Conservation (phyloP, 1,139 yeast species). For the Candida labiduridarum region DNA sequence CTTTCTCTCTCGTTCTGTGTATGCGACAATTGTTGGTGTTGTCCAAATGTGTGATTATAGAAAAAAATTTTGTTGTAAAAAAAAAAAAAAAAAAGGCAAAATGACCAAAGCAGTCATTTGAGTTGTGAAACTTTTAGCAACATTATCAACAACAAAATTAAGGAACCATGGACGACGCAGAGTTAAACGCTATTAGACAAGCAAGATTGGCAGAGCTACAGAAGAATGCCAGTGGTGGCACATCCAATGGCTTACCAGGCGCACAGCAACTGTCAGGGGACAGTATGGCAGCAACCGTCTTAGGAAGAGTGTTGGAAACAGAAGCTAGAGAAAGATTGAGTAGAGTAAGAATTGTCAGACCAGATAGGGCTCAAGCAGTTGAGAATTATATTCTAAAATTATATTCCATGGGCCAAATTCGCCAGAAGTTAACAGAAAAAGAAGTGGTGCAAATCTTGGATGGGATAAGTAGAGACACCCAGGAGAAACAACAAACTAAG, state of each 20-base stretch:
- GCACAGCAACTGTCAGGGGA: constrained; percentile 24
- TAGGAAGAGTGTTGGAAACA: constrained; percentile 75
- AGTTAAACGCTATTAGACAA: constrained; percentile 83
- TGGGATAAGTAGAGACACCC: constrained; percentile 80
- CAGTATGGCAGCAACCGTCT: constrained; percentile 40
- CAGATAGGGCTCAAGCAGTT: constrained; percentile 90
- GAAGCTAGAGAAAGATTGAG: constrained; percentile 87
- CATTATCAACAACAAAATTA: not conserved
- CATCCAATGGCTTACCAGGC: constrained; percentile 27
- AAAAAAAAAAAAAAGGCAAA: not conserved
- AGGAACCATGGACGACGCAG: constrained; percentile 67
- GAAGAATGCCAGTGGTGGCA: constrained; percentile 46
- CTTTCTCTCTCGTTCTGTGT: not conserved
- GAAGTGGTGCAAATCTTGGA: constrained; percentile 84
- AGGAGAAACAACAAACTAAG: constrained; percentile 60
- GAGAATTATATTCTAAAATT: constrained; percentile 76
- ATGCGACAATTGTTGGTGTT: not conserved
- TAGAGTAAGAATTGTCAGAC: constrained; percentile 84
- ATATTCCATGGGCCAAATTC: constrained; percentile 78
- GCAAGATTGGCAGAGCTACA: constrained; percentile 87
- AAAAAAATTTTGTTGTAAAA: not conserved
- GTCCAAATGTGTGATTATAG: not conserved
- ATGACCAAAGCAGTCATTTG: not conserved
- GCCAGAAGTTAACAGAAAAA: constrained; percentile 70
- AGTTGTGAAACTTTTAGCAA: not conserved